phyloP scores from a whole-genome alignment of 1,139 yeast genomes.

The Candida sp. region DNA sequence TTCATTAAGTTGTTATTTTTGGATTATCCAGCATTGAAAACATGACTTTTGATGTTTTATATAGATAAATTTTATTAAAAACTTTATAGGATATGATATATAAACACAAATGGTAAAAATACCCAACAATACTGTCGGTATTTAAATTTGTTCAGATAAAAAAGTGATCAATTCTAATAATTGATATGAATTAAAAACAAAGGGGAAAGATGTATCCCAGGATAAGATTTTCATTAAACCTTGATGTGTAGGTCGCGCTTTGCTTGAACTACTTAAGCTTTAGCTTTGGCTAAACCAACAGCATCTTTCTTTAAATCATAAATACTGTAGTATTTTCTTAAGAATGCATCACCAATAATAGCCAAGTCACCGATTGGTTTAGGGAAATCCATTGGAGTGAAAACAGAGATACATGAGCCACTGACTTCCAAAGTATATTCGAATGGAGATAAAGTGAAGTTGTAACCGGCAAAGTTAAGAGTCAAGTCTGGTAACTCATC shows the following conservation, averaged over 20 bases:
- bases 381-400: conserved; percentile 97
- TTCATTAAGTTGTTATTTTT: too few relatives aligned
- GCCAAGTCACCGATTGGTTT: conserved; percentile 96
- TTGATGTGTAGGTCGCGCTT: background rate
- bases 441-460: conserved; percentile 82
- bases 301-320: conserved; percentile 89
- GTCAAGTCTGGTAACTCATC: conserved; percentile 86
- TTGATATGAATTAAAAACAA: background rate
- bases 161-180: background rate
- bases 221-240: too few relatives aligned
- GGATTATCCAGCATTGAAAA: too few relatives aligned
- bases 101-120: background rate
- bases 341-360: conserved; percentile 94
- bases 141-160: background rate
- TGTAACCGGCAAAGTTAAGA: conserved; percentile 82
- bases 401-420: conserved; percentile 93
- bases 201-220: background rate
- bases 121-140: background rate
- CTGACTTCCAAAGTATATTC: conserved; percentile 93
- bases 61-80: too few relatives aligned
- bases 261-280: background rate
- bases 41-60: too few relatives aligned
- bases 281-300: conserved; percentile 85
- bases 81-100: background rate
- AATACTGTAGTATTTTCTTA: conserved; percentile 90